Evolutionary conservation across 1,284 basidiomycete species (phyloP).

Genomic region (Microbotryum silenes-acaulis): DNA sequence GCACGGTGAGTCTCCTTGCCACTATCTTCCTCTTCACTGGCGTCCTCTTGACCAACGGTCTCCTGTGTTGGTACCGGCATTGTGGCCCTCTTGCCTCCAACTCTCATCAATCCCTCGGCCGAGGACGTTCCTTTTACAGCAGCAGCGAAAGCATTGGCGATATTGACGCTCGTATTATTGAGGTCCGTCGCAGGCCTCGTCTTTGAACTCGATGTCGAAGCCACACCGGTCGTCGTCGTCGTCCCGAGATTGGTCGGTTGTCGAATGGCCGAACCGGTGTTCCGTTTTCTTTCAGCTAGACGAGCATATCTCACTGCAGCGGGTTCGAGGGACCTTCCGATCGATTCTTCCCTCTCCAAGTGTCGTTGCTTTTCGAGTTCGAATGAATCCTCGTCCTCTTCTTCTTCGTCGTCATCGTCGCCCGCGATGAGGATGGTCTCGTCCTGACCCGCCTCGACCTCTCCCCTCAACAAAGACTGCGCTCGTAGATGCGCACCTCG

Average conservation of each 20-base stretch:
- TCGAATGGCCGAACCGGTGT: constrained; percentile 7
- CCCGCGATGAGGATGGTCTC: constrained; percentile 31
- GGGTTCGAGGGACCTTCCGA: constrained; percentile 41
- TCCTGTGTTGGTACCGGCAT: background rate
- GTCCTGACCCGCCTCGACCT: constrained; percentile 5
- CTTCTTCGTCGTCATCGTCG: constrained; percentile 32
- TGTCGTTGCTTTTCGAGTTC: constrained; percentile 42
- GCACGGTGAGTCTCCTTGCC: background rate
- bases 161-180: constrained; percentile 69
- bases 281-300: constrained; percentile 9
- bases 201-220: background rate
- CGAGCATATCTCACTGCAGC: constrained; percentile 28
- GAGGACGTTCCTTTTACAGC: constrained; percentile 24
- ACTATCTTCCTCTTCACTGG: background rate
- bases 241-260: background rate
- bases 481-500: background rate
- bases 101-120: constrained; percentile 1
- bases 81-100: background rate
- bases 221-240: background rate
- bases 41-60: background rate
- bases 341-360: constrained; percentile 49
- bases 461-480: constrained; percentile 16
- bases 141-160: constrained; percentile 62
- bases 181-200: constrained; percentile 36
- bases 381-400: constrained; percentile 16